Base-by-base conservation (phyloP, 2,329 filamentous ascomycete species). In the Claviceps quebecensis region DNA sequence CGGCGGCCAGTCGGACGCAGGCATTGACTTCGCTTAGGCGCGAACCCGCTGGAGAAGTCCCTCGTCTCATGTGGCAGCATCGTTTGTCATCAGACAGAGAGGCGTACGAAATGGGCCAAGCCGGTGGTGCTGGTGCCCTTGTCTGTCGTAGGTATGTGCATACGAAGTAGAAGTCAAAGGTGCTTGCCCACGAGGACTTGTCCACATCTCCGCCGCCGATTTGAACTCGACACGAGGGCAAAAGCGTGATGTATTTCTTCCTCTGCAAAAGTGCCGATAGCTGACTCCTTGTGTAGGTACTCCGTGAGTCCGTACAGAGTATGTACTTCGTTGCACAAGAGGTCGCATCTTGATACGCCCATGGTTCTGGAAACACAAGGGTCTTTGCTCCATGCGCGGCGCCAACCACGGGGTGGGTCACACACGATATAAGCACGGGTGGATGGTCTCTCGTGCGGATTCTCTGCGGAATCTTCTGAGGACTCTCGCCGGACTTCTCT, bases 291-390 rank as follows among this genome's bases (percentile, higher is more conserved):
- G 16, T 7, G 9, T 4, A 29, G 26, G 26, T 29, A 29, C 26
- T 3, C 9, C 3, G n/a, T n/a, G n/a, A n/a, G n/a, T n/a, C n/a
- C n/a, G 29, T 34, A 11, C 29, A 34, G 26, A 29, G 26, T 29
- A 26, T 1, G 26, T 23, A 26, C 1, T 16, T 11, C 43, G 47
- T 49, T 34, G 34, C 47, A 49, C 51, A 34, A 34, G 36, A 40
- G 16, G 51, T 52, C 51, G 43, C 47, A 49, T 47, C 26, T 49
- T 22, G 47, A 52, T 17, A 52, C 47, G 37, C 37, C 23, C 29
- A 22, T 34, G 17, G 22, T 11, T 45, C 36, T 40, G 19, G 47
- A 49, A 23, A 16, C 40, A 52, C 50, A 45, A 36, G 46, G 38
- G 44, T 36, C 37, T 37, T 48, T 38, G 26, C 45, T 43, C 23